Percentiles rank a stretch among this genome's conserved stretches.
Conservation (phyloP, 2,329 filamentous ascomycete species). For the Fusarium sterilihyphosum region DNA sequence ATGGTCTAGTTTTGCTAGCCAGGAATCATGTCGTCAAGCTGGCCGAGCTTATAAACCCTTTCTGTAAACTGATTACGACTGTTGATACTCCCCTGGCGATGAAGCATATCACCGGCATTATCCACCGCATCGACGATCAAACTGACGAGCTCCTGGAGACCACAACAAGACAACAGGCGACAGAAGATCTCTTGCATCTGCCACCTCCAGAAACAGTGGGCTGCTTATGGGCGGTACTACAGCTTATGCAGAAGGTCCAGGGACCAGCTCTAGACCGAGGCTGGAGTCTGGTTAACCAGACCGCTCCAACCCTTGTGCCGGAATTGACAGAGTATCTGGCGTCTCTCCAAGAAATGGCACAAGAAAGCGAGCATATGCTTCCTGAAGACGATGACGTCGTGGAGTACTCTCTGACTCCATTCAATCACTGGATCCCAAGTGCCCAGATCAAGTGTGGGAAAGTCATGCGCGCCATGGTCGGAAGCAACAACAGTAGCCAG, state of each 20-base stretch:
- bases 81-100: neutral
- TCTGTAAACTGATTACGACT: neutral
- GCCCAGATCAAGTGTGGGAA: neutral
- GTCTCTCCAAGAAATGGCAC: neutral
- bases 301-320: neutral
- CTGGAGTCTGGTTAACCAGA: neutral
- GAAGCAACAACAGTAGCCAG: neutral
- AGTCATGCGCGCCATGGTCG: neutral
- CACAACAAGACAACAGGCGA: neutral
- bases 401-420: neutral
- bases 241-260: neutral
- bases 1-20: neutral
- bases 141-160: neutral
- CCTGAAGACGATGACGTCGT: neutral
- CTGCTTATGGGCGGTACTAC: neutral
- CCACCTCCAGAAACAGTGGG: neutral
- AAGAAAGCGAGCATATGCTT: neutral
- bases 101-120: neutral
- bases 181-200: fast-evolving
- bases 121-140: neutral
- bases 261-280: neutral
- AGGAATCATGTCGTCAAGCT: neutral
- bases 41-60: neutral
- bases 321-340: neutral
- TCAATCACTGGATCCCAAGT: neutral